Evolutionary conservation across 1,284 basidiomycete genomes (phyloP).

Genomic region (Malassezia sp.): DNA sequence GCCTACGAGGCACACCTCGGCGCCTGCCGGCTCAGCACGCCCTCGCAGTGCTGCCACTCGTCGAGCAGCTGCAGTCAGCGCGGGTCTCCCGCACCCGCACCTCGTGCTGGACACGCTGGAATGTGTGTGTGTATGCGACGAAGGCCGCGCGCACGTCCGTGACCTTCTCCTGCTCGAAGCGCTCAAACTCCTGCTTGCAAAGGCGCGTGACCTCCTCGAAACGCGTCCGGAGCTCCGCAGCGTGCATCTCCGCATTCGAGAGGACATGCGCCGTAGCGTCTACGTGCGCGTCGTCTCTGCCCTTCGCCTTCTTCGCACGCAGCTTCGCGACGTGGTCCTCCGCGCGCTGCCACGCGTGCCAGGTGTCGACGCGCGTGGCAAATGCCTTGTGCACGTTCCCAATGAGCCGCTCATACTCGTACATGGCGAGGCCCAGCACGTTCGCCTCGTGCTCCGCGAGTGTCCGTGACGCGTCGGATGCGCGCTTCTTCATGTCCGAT

Average conservation of each 20-base stretch:
- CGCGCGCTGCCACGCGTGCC: slow-evolving; percentile 63
- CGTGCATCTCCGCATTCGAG: slow-evolving; percentile 24
- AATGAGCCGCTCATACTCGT: slow-evolving; percentile 85
- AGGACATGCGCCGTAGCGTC: slow-evolving; percentile 21
- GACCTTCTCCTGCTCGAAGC: slow-evolving; percentile 85
- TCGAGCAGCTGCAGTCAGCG: no score
- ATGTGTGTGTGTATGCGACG: slow-evolving; percentile 66
- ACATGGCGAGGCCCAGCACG: slow-evolving; percentile 57
- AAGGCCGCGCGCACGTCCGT: slow-evolving; percentile 72
- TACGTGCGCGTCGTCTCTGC: slow-evolving; percentile 53
- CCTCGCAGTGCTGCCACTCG: slow-evolving; percentile 32
- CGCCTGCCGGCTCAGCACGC: slow-evolving; percentile 26
- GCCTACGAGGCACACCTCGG: no score
- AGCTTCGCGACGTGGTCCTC: slow-evolving; percentile 65
- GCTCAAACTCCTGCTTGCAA: slow-evolving; percentile 78
- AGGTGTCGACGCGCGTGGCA: slow-evolving; percentile 68
- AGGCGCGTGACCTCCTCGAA: slow-evolving; percentile 77
- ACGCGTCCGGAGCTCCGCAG: slow-evolving; percentile 55
- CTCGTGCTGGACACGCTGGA: slow-evolving; percentile 70
- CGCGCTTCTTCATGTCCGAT: slow-evolving; percentile 39
- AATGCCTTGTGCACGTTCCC: slow-evolving; percentile 83
- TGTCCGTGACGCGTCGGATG: slow-evolving; percentile 25
- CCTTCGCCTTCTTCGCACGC: slow-evolving; percentile 70
- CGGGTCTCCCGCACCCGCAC: no score
- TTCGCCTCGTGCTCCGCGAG: slow-evolving; percentile 40